A percentile compares a stretch with the other conserved stretches of the same genome.
Evolutionary conservation across 2,329 filamentous ascomycete genomes (phyloP).

Genomic region (Claviceps sp.): DNA sequence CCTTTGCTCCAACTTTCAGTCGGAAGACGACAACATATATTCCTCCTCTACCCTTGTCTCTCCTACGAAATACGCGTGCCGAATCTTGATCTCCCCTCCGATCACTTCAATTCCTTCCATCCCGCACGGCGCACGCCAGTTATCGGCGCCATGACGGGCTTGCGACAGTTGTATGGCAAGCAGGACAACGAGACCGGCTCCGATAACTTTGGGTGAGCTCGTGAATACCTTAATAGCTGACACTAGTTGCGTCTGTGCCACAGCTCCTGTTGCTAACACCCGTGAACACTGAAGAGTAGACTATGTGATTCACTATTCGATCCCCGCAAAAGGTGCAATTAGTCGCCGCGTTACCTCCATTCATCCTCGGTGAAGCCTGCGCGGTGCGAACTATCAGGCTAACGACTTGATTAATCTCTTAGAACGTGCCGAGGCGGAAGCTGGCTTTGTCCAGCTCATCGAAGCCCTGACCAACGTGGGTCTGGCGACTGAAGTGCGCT

Average conservation of each 20-base stretch:
- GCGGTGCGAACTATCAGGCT: background rate
- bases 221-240: background rate
- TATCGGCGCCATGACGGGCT: conserved; percentile 18
- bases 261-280: background rate
- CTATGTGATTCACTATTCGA: conserved; percentile 73
- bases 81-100: background rate
- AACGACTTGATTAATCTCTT: background rate
- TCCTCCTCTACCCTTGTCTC: background rate
- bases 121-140: background rate
- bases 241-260: conserved; percentile 5
- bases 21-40: background rate
- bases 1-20: too few species aligned
- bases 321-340: conserved; percentile 50
- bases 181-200: conserved; percentile 14
- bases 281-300: conserved; percentile 63
- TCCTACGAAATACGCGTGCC: background rate
- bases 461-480: conserved; percentile 63
- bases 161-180: conserved; percentile 19
- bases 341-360: conserved; percentile 5
- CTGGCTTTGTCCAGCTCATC: conserved; percentile 66
- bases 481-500: conserved; percentile 77
- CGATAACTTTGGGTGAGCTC: conserved; percentile 27
- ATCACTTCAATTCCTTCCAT: background rate
- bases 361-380: background rate
- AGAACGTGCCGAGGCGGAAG: conserved; percentile 58